A percentile compares a stretch with the other conserved stretches of the same genome.
phyloP scores from a whole-genome alignment of 75 land plant genomes.

The Picea glauca region DNA sequence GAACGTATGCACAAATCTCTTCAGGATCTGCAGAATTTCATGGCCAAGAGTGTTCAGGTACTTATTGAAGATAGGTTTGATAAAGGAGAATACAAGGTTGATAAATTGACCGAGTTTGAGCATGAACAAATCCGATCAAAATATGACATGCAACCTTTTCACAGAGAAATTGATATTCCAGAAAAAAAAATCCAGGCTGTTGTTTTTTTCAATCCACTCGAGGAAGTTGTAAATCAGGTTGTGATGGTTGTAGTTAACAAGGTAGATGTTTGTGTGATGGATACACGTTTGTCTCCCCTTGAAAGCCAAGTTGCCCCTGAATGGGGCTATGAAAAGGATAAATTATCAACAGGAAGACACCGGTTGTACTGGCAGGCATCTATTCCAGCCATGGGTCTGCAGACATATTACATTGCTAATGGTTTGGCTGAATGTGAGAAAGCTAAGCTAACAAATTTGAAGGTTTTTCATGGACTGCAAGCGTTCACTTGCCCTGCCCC shows the following conservation, averaged over 20 bases:
- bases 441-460: constrained; percentile 51
- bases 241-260: constrained; percentile 77
- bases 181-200: constrained; percentile 56
- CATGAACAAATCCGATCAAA: constrained; percentile 60
- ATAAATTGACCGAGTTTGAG: constrained; percentile 42
- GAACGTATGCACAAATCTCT: constrained; percentile 83
- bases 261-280: constrained; percentile 75
- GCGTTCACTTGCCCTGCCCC: constrained; percentile 60
- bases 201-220: constrained; percentile 86
- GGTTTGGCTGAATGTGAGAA: constrained; percentile 64
- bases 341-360: constrained; percentile 56
- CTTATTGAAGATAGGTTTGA: constrained; percentile 50
- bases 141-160: constrained; percentile 69
- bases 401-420: constrained; percentile 74
- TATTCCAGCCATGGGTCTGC: constrained; percentile 83
- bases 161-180: constrained; percentile 37
- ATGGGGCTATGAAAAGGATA: constrained; percentile 37
- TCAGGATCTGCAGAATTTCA: constrained; percentile 73
- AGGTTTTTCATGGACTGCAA: constrained; percentile 27
- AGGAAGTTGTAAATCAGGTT: constrained; percentile 87
- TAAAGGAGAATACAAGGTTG: constrained; percentile 40
- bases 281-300: constrained; percentile 59
- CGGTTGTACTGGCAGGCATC: constrained; percentile 80
- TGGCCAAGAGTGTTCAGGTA: constrained; percentile 78
- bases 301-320: constrained; percentile 92